Base-by-base conservation (phyloP, 768 basidiomycete genomes). In the Tricholomella constricta region DNA sequence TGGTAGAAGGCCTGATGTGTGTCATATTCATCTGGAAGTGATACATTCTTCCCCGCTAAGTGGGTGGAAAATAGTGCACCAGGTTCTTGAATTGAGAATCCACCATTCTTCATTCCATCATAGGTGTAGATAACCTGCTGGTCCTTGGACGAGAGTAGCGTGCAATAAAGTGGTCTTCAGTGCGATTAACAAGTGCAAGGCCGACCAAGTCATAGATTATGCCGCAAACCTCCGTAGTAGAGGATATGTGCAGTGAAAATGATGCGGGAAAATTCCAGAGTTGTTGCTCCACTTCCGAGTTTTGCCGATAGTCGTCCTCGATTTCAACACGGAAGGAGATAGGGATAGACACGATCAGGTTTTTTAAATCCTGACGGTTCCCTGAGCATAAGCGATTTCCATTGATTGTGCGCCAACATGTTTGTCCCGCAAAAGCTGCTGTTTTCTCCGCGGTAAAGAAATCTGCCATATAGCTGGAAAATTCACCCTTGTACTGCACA, bases 131-230 rank as follows among this genome's bases (percentile, higher is more conserved):
- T 54, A 2, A 34, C 31, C 26, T 15, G 23, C 22, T 54, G 43
- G 8, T 52, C 20, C 7, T 62, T 29, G 14, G 23, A 49, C n/a
- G n/a, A 5, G 32, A 22, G 45, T 63, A 68, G 2, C 63, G 51
- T 25, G 64, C 60, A 44, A 58, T 65, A 37, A 65, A 69, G 47
- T 70, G 67, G 11, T 46, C 20, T 19, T 27, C 10, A 14, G 10
- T 20, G n/a, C 22, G n/a, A 15, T 56, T 61, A n/a, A 57, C 32
- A 17, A 68, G 59, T 0, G 41, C 64, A n/a, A 59, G 48, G 0
- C 66, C 67, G 7, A 65, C 45, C 0, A 68, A 48, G 43, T 66
- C 58, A 50, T 68, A 68, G 3, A 61, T 48, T 2, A 65, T 32
- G 5, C 48, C 59, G n/a, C 40, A 11, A 15, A 54, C 45, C 26